Base-by-base conservation (phyloP, 2,329 filamentous ascomycete genomes). In the Aspergillus proliferans region DNA sequence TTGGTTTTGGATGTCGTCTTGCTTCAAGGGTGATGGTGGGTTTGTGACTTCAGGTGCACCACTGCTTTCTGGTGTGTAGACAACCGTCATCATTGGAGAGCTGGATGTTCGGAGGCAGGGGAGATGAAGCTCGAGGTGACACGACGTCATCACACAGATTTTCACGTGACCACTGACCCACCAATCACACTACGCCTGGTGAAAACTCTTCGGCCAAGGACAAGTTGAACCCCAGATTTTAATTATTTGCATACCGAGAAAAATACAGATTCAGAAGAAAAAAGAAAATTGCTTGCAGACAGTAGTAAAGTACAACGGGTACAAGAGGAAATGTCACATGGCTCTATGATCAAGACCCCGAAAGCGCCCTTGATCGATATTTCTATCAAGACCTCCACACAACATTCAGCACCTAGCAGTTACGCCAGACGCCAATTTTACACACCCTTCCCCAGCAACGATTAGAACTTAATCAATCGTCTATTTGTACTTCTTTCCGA, bases 401-500 rank as follows among this genome's bases (percentile, higher is more conserved):
- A 54, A 52, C 58, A 54, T 60, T 54, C 59, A 58, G 53, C 56
- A 55, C 56, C 57, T 49, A 57, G 57, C 52, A 52, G 58, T 62
- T 57, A 63, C 49, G 56, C 59, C 55, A 50, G 57, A 53, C 49
- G 53, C 52, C 57, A 52, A 50, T 51, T 30, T 30, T 30, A 30
- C 61, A 58, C 50, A 63, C 62, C 62, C 59, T 60, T 59, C 53
- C 53, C 57, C 60, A 49, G 43, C 51, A 54, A 48, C 54, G 46
- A 46, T 47, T 52, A 52, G 49, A 52, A 47, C 28, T 51, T 36
- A 56, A 53, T 55, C 52, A 58, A 59, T 43, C 50, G 56, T 59
- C 62, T 68, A 69, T 58, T 65, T 60, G 51, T 91, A 98, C 83
- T 90, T 88, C 91, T 98, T 97, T 78, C 93, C 93, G 88, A 98